Evolutionary conservation across 345 rosid species (phyloP).

Genomic region (Salix exigua): DNA sequence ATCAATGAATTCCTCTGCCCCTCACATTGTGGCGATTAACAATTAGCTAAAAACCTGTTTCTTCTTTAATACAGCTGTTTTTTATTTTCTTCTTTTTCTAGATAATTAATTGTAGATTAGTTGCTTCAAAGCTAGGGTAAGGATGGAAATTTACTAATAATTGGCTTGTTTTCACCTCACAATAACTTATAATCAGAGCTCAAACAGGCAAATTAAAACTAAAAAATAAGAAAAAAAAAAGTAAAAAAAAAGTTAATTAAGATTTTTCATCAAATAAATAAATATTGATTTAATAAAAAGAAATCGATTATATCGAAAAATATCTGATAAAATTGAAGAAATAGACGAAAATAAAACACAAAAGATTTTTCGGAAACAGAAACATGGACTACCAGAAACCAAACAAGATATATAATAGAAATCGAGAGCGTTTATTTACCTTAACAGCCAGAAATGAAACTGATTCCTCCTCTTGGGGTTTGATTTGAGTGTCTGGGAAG

Average conservation of each 20-base stretch:
- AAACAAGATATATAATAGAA: background rate
- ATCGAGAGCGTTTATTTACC: background rate
- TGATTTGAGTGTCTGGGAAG: no score
- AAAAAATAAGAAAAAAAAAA: background rate
- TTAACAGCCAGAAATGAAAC: no score
- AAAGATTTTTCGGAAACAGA: no score
- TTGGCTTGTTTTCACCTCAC: background rate
- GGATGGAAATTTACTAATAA: background rate
- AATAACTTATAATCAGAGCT: background rate
- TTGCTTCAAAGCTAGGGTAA: background rate
- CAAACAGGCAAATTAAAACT: background rate
- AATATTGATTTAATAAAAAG: no score
- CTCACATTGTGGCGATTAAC: background rate
- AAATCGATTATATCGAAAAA: no score
- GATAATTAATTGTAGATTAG: background rate
- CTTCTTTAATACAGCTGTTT: no score
- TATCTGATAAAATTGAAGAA: no score
- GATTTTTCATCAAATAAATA: no score
- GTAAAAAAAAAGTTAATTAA: no score
- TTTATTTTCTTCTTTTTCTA: background rate
- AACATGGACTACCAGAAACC: background rate
- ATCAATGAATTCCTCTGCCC: background rate
- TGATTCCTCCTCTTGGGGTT: no score
- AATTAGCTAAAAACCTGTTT: background rate
- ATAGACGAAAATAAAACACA: no score